Percentiles rank a stretch among this genome's conserved stretches.
Evolutionary conservation across 768 basidiomycete genomes (phyloP).

Genomic region (Phylloporus scabripes): DNA sequence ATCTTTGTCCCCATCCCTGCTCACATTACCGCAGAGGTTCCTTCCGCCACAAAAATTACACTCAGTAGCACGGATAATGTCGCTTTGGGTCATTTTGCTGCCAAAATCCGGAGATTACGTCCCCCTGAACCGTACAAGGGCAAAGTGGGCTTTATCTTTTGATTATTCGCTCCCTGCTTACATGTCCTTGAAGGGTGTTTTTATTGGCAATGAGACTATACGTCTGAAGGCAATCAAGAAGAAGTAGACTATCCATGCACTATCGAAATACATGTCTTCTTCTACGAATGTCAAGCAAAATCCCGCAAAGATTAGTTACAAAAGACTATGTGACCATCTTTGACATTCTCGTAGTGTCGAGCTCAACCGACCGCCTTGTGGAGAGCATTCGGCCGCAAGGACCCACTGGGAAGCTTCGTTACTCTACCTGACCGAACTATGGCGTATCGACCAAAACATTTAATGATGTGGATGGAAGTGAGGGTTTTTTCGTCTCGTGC

Average conservation of each 20-base stretch:
- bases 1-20: slow-evolving; percentile 79
- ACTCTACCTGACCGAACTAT: too few species aligned
- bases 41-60: slow-evolving; percentile 77
- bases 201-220: slow-evolving; percentile 89
- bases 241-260: slow-evolving; percentile 55
- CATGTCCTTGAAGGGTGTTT: slow-evolving; percentile 63
- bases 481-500: not conserved
- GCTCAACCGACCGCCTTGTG: too few species aligned
- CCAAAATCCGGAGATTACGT: slow-evolving; percentile 75
- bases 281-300: not conserved
- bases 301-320: not conserved
- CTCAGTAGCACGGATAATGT: slow-evolving; percentile 87
- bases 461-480: not conserved
- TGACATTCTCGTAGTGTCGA: not conserved
- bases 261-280: slow-evolving; percentile 4
- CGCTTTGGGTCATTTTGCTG: slow-evolving; percentile 79
- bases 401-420: not conserved
- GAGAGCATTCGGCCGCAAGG: too few species aligned
- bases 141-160: slow-evolving; percentile 58
- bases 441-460: too few species aligned
- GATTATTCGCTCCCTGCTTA: not conserved
- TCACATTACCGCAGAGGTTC: slow-evolving; percentile 76
- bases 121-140: slow-evolving; percentile 97
- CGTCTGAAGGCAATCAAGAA: slow-evolving; percentile 91
- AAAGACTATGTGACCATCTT: not conserved